A percentile compares a stretch with the other conserved stretches of the same genome.
These are phyloP conservation scores for Camellia oleifera DNA, from an alignment of 179 eudicot genomes.

Conservation along the genomic window DNA sequence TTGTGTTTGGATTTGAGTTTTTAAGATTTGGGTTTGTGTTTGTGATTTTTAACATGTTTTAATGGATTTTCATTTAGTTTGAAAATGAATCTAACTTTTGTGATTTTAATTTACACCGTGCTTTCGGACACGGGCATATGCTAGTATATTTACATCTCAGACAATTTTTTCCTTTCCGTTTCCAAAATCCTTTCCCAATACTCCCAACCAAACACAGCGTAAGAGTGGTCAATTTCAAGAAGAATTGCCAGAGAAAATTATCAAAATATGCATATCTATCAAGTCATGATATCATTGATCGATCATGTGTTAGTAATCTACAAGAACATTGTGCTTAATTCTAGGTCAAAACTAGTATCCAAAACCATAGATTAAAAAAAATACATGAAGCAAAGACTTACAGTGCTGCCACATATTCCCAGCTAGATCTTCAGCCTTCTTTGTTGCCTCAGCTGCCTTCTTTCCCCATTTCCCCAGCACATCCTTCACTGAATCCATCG, in stretches of 20 bases:
- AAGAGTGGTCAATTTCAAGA: background rate
- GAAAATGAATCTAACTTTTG: too few relatives aligned
- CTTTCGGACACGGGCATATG: too few relatives aligned
- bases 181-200: too few relatives aligned
- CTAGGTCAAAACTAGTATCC: background rate
- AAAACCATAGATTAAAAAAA: background rate
- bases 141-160: too few relatives aligned
- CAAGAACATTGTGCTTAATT: background rate
- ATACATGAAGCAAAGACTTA: conserved; percentile 27
- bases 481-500: conserved; percentile 67
- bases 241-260: background rate
- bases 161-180: too few relatives aligned
- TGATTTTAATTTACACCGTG: too few relatives aligned
- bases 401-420: conserved; percentile 95
- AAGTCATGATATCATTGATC: background rate
- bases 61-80: too few relatives aligned
- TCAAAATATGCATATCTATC: background rate
- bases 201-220: background rate
- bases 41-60: too few relatives aligned
- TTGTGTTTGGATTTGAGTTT: too few relatives aligned
- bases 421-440: conserved; percentile 72
- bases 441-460: conserved; percentile 77
- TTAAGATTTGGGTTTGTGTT: too few relatives aligned
- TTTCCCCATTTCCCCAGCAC: conserved; percentile 78
- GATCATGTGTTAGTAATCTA: background rate